These are phyloP conservation scores for Epipyxis sp. DNA, from an alignment of 108 stramenopile species.

Conservation along the genomic window DNA sequence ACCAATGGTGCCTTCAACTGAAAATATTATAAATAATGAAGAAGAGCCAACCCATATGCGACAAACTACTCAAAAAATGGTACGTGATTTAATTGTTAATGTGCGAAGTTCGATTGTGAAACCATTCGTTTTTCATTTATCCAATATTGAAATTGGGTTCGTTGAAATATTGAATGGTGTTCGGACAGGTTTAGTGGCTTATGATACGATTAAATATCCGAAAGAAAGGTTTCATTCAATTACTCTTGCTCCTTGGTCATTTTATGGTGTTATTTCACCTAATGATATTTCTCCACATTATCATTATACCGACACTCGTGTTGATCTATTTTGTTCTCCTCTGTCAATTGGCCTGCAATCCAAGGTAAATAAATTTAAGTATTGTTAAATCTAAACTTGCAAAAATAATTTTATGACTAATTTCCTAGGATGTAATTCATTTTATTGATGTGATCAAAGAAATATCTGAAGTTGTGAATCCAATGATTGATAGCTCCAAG, in stretches of 20 bases:
- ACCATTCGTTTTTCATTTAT: neutral
- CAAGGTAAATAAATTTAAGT: neutral
- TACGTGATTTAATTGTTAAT: neutral
- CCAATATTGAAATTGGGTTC: no score
- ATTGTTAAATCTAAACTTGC: neutral
- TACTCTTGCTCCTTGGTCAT: neutral
- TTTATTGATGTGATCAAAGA: neutral
- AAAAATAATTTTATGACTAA: neutral
- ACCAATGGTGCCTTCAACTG: no score
- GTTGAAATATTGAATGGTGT: neutral
- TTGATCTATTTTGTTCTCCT: neutral
- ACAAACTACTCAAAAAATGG: neutral
- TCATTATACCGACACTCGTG: neutral
- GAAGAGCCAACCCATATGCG: no score
- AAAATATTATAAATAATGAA: no score
- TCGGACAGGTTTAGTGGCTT: neutral
- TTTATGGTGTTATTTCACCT: neutral
- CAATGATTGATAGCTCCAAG: neutral
- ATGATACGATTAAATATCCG: neutral
- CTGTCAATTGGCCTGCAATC: neutral
- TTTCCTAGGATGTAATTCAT: neutral
- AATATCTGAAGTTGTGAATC: neutral
- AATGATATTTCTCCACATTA: neutral
- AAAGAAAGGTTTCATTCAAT: neutral
- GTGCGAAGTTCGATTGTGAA: neutral